A percentile compares a stretch with the other conserved stretches of the same genome.
Conservation (phyloP, 352 stramenopile genomes). For the Globisporangium emineosum region DNA sequence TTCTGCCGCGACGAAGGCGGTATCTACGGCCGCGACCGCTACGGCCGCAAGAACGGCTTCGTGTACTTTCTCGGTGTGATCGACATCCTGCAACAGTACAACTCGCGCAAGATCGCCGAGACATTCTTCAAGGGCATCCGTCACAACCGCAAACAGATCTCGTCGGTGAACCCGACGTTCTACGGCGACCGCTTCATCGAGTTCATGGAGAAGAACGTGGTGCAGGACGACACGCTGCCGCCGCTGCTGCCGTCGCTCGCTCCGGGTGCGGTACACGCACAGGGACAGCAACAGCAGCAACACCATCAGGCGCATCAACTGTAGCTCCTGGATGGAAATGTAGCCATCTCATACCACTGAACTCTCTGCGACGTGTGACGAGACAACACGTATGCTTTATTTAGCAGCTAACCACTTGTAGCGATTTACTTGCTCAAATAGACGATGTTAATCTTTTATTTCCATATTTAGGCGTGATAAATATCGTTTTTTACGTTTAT, state of each 20-base stretch:
- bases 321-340: slow-evolving; percentile 1
- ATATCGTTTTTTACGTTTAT: no score
- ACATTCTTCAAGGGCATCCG: slow-evolving; percentile 87
- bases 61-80: slow-evolving; percentile 93
- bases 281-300: slow-evolving; percentile 1
- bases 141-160: slow-evolving; percentile 88
- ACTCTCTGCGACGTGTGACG: slow-evolving; percentile 5
- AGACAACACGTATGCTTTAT: neutral
- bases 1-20: slow-evolving; percentile 77
- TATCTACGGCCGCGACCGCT: slow-evolving; percentile 57
- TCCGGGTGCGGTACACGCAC: neutral
- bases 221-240: slow-evolving; percentile 54
- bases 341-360: neutral
- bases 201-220: slow-evolving; percentile 83
- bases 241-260: slow-evolving; percentile 14
- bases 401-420: neutral
- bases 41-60: slow-evolving; percentile 68
- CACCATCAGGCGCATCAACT: slow-evolving; percentile 9
- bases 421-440: slow-evolving; percentile 2
- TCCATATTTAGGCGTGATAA: no score
- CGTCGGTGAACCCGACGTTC: slow-evolving; percentile 76
- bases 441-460: neutral
- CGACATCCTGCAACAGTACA: slow-evolving; percentile 94
- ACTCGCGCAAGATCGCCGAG: slow-evolving; percentile 88
- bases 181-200: slow-evolving; percentile 91